Percentiles rank a stretch among this genome's conserved stretches.
Evolutionary conservation across 2,329 filamentous ascomycete genomes (phyloP).

Genomic region (Aspergillus versicolor): DNA sequence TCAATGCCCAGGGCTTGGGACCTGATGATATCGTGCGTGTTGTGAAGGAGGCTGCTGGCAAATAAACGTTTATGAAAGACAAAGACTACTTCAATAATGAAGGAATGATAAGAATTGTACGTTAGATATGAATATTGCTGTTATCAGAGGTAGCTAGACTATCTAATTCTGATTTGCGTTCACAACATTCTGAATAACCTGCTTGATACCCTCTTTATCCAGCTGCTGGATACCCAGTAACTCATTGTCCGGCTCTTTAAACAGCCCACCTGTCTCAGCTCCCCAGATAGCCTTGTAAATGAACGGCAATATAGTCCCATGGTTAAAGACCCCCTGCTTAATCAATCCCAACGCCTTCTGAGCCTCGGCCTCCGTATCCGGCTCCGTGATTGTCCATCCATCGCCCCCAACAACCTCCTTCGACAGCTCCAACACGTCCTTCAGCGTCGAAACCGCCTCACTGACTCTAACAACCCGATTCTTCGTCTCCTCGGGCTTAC

Average conservation of each 20-base stretch:
- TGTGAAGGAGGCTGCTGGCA: constrained; percentile 26
- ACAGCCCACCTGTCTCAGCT: not conserved
- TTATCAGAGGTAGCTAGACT: not conserved
- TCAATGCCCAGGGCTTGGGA: constrained; percentile 39
- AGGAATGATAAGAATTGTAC: not conserved
- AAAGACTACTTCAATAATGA: not conserved
- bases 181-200: not conserved
- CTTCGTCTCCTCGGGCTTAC: constrained; percentile 53
- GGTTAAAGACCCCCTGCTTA: not conserved
- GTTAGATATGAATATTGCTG: not conserved
- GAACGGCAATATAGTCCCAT: not conserved
- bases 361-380: not conserved
- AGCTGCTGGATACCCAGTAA: not conserved
- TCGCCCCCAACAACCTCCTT: not conserved
- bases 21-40: constrained; percentile 34
- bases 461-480: constrained; percentile 53
- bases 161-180: not conserved
- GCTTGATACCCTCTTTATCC: not conserved
- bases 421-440: not conserved
- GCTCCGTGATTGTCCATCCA: not conserved
- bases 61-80: constrained; percentile 2
- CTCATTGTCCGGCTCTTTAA: not conserved
- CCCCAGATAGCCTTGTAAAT: not conserved
- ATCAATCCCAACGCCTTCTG: not conserved
- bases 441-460: constrained; percentile 12